Evolutionary conservation across 2,329 filamentous ascomycete genomes (phyloP), one percentile per base, ranked within the genome.

Genomic region (Bipolaris sorokiniana): DNA sequence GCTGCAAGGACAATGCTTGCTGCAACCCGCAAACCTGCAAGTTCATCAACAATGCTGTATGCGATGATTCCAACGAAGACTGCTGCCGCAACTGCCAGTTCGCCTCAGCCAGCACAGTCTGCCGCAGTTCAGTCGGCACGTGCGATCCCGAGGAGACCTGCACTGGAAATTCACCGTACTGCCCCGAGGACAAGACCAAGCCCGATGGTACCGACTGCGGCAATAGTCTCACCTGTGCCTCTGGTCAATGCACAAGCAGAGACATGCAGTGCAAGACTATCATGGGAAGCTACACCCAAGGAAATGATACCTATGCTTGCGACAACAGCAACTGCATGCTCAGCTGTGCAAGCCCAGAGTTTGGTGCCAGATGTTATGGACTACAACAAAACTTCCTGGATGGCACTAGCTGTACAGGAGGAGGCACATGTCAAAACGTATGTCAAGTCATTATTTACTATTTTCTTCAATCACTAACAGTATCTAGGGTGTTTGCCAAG

Each of bases 331-430:
- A 87, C 48, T 99, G 95, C 77, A 82, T 85, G 61, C 80, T 98
- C 48, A 88, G 87, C 47, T 99, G 95, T 76, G 83, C 84, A 2
- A 89, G 88, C 22, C 87, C 91, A 4, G 81, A 86, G 54, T 88
- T 93, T 56, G 86, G 86, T 7, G 62, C 80, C 5, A 82, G 84
- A 7, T 97, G 92, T 76, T 88, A 90, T 58, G 84, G 84, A 20
- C 85, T 96, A 79, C 88, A 91, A 73, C 92, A 97, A 74, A 95
- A 96, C 78, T 98, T 96, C 78, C 81, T 98, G 28, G 95, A 99
- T 72, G 95, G 95, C 16, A 98, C 95, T 1, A 80, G 85, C 1
- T 99, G 95, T 73, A 84, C 87, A 50, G 90, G 89, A 16, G 91
- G 91, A 52, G 95, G 95, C 6, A 83, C 81, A 54, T 99, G 95